Conservation (phyloP, 83 land plant species). For the Larix sibirica region DNA sequence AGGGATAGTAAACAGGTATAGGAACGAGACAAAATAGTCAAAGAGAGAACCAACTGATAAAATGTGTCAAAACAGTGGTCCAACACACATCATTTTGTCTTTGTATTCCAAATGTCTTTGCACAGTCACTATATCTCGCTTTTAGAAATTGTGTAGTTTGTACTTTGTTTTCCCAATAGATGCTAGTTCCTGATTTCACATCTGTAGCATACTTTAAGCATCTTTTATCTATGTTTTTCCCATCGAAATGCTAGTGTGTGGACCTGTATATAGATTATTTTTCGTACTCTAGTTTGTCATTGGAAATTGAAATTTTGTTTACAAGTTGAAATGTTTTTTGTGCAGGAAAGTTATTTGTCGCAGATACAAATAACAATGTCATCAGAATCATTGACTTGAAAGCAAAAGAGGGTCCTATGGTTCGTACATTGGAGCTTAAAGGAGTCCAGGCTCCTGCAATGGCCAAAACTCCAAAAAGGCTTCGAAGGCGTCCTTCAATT, state of each 20-base stretch:
- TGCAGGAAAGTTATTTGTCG: constrained; percentile 80
- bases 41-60: no score
- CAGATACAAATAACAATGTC: constrained; percentile 94
- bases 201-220: neutral
- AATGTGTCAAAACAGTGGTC: no score
- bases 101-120: neutral
- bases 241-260: neutral
- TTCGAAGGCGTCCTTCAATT: constrained; percentile 65
- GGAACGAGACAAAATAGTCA: no score
- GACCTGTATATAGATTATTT: neutral
- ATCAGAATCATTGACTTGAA: constrained; percentile 72
- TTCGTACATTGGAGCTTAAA: constrained; percentile 78
- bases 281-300: neutral
- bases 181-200: neutral
- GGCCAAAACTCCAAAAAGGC: constrained; percentile 53
- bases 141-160: neutral
- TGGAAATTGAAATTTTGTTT: neutral
- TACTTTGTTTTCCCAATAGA: neutral
- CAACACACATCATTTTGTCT: neutral
- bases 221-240: neutral
- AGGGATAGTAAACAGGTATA: no score
- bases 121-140: neutral
- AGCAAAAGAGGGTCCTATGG: constrained; percentile 31
- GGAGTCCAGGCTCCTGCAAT: constrained; percentile 82
- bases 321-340: constrained; percentile 5